Conservation (phyloP, 805 yeast species). For the Lipomyces chichibuensis region DNA sequence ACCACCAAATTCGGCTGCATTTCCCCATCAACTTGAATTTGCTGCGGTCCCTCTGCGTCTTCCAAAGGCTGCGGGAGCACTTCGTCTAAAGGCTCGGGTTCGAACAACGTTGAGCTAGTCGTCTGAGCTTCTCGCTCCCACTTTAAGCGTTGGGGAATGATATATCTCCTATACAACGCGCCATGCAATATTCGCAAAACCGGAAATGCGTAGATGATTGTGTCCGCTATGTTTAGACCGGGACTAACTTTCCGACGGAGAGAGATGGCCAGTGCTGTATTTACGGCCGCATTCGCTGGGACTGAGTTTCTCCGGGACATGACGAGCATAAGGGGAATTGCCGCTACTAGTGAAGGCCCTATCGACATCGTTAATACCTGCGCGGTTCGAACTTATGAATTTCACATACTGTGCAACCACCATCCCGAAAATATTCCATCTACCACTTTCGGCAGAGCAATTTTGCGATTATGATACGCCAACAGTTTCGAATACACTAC, state of each 20-base stretch:
- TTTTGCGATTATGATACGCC: not conserved
- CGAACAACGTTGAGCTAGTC: not conserved
- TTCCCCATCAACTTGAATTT: not conserved
- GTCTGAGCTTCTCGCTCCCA: conserved; percentile 9
- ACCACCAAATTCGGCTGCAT: not conserved
- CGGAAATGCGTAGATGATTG: not conserved
- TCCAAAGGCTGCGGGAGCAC: not conserved
- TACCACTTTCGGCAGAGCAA: not conserved
- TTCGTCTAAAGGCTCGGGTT: not conserved
- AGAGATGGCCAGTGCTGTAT: not conserved
- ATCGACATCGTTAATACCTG: not conserved
- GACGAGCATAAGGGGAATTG: conserved; percentile 6
- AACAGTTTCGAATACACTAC: not conserved
- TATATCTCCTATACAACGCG: not conserved
- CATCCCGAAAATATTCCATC: not conserved
- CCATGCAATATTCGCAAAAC: conserved; percentile 5
- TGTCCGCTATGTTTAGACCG: not conserved
- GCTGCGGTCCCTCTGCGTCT: not conserved
- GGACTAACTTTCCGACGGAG: not conserved
- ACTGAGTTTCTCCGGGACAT: not conserved
- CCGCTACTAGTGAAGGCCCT: not conserved
- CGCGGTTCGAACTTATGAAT: not conserved
- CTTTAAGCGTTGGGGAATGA: not conserved
- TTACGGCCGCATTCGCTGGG: not conserved
- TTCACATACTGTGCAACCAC: conserved; percentile 1